Conservation (phyloP, 2,329 filamentous ascomycete species). For the Verticillium klebahnii region DNA sequence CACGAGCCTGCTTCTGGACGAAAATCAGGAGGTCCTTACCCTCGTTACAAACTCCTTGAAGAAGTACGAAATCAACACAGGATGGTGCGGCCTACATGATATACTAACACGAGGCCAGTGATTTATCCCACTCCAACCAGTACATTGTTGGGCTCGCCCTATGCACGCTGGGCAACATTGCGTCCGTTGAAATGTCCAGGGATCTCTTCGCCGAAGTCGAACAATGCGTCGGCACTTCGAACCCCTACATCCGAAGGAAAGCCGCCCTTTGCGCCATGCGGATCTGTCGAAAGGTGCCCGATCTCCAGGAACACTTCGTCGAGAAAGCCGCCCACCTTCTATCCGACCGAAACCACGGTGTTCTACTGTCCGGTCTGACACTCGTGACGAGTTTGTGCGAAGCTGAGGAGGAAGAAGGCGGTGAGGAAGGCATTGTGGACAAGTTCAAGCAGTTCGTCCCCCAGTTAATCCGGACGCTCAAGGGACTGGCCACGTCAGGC, state of each 20-base stretch:
- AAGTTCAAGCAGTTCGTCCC: conserved; percentile 86
- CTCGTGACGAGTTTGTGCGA: conserved; percentile 90
- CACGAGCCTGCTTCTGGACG: conserved; percentile 91
- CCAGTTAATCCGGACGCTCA: conserved; percentile 82
- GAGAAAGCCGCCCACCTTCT: conserved; percentile 88
- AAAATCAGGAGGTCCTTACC: conserved; percentile 97
- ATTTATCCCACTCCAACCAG: conserved; percentile 94
- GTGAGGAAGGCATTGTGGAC: conserved; percentile 85
- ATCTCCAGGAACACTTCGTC: conserved; percentile 93
- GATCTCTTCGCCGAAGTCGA: conserved; percentile 97
- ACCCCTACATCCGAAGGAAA: conserved; percentile 97
- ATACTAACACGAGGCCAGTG: conserved; percentile 52
- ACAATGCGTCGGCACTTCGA: conserved; percentile 82
- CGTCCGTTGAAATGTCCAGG: conserved; percentile 96
- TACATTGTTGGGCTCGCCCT: conserved; percentile 96
- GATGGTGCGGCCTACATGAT: neutral
- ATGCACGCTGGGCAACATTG: conserved; percentile 95
- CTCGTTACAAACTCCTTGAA: conserved; percentile 96
- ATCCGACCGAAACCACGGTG: conserved; percentile 92
- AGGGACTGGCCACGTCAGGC: conserved; percentile 87
- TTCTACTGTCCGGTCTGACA: conserved; percentile 87
- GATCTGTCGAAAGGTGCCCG: conserved; percentile 96
- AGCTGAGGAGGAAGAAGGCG: conserved; percentile 86
- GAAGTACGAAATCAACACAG: conserved; percentile 57
- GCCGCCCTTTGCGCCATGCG: conserved; percentile 98